These are phyloP conservation scores for Ganoderma leucocontextum DNA, from an alignment of 1,284 basidiomycete species.

Conservation along the genomic window DNA sequence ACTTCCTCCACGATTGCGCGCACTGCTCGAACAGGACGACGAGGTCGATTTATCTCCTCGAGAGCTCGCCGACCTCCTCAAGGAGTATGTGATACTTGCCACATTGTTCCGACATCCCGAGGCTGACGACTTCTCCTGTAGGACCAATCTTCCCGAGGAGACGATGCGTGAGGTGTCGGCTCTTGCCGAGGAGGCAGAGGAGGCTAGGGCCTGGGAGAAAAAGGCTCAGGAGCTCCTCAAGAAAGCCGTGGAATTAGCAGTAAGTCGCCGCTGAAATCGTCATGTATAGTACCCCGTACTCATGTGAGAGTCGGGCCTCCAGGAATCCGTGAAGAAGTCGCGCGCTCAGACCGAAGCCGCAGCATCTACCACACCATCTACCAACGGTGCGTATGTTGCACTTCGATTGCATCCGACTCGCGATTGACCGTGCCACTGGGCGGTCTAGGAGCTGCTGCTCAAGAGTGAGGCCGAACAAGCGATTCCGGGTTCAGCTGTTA, in stretches of 20 bases:
- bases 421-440: neutral
- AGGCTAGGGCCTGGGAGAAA: constrained; percentile 1
- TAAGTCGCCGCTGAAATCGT: neutral
- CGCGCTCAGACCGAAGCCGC: neutral
- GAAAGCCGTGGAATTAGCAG: neutral
- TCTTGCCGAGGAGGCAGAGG: neutral
- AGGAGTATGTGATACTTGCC: neutral
- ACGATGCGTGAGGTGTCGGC: neutral
- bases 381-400: neutral
- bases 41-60: neutral
- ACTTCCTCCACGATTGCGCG: neutral
- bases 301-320: neutral
- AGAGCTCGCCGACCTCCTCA: neutral
- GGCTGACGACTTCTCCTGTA: neutral
- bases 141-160: neutral
- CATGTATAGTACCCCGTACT: neutral
- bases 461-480: no score
- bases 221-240: neutral
- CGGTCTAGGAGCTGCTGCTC: neutral
- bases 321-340: constrained; percentile 4
- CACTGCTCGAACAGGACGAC: neutral
- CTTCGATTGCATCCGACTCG: neutral
- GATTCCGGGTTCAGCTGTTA: no score
- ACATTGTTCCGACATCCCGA: neutral
- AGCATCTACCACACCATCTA: neutral